phyloP scores from a whole-genome alignment of 768 basidiomycete species.

The Symmetrospora coprosmae region DNA sequence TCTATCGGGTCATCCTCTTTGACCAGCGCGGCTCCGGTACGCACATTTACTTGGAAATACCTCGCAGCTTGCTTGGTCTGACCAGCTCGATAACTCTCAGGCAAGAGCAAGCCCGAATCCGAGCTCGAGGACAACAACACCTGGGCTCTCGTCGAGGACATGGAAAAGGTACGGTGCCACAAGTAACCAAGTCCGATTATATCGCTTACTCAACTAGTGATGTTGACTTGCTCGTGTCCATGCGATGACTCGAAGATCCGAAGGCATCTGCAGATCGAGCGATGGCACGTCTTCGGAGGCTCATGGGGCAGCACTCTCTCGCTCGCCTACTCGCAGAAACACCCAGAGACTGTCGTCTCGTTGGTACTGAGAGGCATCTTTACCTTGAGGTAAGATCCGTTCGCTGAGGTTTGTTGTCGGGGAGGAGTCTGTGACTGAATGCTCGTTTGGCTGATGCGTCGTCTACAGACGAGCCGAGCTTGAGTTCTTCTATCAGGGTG shows the following conservation, averaged over 20 bases:
- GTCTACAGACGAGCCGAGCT: conserved; percentile 48
- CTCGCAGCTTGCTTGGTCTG: too few relatives aligned
- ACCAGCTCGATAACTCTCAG: too few relatives aligned
- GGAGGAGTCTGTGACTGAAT: neutral
- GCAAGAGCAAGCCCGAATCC: conserved; percentile 71
- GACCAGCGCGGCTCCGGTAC: conserved; percentile 81
- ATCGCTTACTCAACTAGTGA: too few relatives aligned
- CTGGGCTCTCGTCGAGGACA: conserved; percentile 81
- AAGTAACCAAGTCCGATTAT: neutral
- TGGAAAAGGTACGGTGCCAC: conserved; percentile 49
- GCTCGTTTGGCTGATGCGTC: neutral
- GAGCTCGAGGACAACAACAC: conserved; percentile 77
- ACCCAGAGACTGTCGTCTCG: conserved; percentile 65
- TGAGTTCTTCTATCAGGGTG: conserved; percentile 82
- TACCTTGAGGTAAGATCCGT: conserved; percentile 54
- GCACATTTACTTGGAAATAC: too few relatives aligned
- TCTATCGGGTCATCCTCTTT: conserved; percentile 52
- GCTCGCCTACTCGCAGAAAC: conserved; percentile 54
- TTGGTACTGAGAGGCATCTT: conserved; percentile 76
- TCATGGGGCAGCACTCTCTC: conserved; percentile 61
- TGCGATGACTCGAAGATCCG: too few relatives aligned
- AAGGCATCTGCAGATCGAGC: conserved; percentile 58
- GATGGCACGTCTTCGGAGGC: conserved; percentile 79
- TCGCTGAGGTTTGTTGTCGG: neutral
- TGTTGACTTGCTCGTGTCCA: too few relatives aligned